phyloP scores from a whole-genome alignment of 2,329 filamentous ascomycete species.

The Cordyceps cateniannulata region DNA sequence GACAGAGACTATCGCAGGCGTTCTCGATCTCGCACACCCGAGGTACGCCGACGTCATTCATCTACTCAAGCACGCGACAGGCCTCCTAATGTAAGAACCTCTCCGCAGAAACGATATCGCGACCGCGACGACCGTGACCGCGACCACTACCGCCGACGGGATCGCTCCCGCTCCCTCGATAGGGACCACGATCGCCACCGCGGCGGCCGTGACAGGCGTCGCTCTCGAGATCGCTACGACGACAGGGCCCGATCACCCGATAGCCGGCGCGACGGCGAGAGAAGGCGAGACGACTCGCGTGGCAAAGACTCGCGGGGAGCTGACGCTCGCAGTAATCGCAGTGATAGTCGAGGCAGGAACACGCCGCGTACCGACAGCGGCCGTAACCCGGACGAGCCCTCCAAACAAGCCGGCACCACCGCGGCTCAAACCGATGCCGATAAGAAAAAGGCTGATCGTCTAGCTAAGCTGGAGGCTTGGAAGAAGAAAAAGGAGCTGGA shows the following conservation, averaged over 20 bases:
- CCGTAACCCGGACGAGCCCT: not conserved
- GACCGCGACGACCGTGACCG: slow-evolving; percentile 44
- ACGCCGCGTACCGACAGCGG: slow-evolving; percentile 23
- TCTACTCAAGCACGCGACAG: not conserved
- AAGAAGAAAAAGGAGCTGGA: slow-evolving; percentile 82
- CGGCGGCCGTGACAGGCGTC: slow-evolving; percentile 56
- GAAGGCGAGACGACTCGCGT: slow-evolving; percentile 68
- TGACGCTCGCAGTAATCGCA: slow-evolving; percentile 64
- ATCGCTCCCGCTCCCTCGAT: slow-evolving; percentile 55
- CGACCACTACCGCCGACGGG: slow-evolving; percentile 57
- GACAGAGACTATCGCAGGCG: slow-evolving; percentile 47
- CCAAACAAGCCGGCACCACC: slow-evolving; percentile 33
- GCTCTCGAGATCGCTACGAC: slow-evolving; percentile 54
- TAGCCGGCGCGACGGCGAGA: slow-evolving; percentile 59
- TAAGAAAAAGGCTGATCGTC: slow-evolving; percentile 66
- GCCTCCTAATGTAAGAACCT: slow-evolving; percentile 32
- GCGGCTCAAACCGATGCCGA: slow-evolving; percentile 59
- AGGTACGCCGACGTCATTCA: slow-evolving; percentile 42
- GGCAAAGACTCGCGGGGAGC: slow-evolving; percentile 60
- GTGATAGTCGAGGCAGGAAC: slow-evolving; percentile 52
- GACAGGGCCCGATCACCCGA: slow-evolving; percentile 54
- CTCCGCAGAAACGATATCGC: slow-evolving; percentile 50
- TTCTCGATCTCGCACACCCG: slow-evolving; percentile 56
- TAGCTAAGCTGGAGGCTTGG: slow-evolving; percentile 83
- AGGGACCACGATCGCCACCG: slow-evolving; percentile 60